phyloP scores from a whole-genome alignment of 306 rosid genomes.

The Ormosia emarginata region DNA sequence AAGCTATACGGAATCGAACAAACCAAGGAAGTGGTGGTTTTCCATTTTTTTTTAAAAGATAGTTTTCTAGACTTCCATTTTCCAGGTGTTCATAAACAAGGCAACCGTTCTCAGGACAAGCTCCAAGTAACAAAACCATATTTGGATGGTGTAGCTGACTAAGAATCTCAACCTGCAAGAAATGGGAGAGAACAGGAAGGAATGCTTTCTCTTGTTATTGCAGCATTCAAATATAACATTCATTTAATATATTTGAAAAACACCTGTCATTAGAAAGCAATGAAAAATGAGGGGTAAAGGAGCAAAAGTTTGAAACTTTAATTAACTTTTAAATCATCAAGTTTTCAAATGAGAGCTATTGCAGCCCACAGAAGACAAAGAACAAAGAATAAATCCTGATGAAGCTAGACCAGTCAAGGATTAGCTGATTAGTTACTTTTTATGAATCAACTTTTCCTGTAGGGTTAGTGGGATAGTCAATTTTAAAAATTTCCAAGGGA shows the following conservation, averaged over 20 bases:
- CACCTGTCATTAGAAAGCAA: not conserved
- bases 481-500: not conserved
- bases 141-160: conserved; percentile 91
- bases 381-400: not conserved
- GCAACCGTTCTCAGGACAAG: conserved; percentile 85
- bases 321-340: conserved; percentile 3
- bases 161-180: conserved; percentile 80
- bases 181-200: conserved; percentile 23
- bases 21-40: conserved; percentile 83
- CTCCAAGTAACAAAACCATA: conserved; percentile 87
- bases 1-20: conserved; percentile 57
- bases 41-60: conserved; percentile 43
- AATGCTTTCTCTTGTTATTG: not conserved
- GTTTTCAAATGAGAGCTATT: not conserved
- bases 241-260: conserved; percentile 14
- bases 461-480: not conserved
- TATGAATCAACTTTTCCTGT: conserved; percentile 1
- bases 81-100: conserved; percentile 86
- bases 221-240: conserved; percentile 14
- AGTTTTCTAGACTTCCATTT: conserved; percentile 86
- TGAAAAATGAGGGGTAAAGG: conserved; percentile 2
- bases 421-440: not conserved
- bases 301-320: not conserved
- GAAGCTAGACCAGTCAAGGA: conserved; percentile 12
- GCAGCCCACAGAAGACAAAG: not conserved